Evolutionary conservation across 1,284 basidiomycete genomes (phyloP), one percentile per base, ranked within the genome.

Genomic region (Amylostereum areolatum): DNA sequence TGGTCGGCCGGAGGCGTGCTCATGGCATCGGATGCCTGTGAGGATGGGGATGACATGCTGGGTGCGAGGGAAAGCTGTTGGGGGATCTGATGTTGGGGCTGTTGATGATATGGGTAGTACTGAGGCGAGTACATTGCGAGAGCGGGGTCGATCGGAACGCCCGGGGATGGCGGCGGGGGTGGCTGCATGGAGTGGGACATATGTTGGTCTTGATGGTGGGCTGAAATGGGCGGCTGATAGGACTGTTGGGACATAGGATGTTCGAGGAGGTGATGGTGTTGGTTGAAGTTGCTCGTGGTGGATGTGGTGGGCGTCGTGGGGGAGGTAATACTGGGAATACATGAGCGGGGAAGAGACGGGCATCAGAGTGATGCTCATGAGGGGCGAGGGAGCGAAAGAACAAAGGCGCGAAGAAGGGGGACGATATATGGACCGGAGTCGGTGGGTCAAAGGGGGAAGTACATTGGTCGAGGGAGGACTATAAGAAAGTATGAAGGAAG

Each of bases 11-110:
- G 83, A 0, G 85, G 84, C 4, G 85, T 86, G 36, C 81, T 83
- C 52, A 86, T 73, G 18, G 83, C 76, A 59, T 88, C 85, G 5
- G 86, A 88, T 55, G 77, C 83, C 59, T 84, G 81, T 0, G 84
- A 85, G 5, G 86, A 87, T n/a, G 87, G 69, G 4, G 71, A 71
- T 5, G 67, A 69, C 42, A 67, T 59, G 48, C 56, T 63, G 10
- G 64, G 55, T 45, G 62, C 56, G 35, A 67, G 49, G 32, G 58
- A 56, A 4, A 68, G 59, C 46, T 62, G 61, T 34, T 61, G 64
- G 28, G 60, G 53, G 46, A 62, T 56, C 40, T 66, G 66, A 30
- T 60, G 63, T 40, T 72, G 68, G 18, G 61, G 62, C 49, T 71
- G 71, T 40, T 66, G 69, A 36, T 64, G 67, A 48, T 70, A 74